phyloP scores from a whole-genome alignment of 192 early-diverging fungal genomes.

The Coemansia sp. region DNA sequence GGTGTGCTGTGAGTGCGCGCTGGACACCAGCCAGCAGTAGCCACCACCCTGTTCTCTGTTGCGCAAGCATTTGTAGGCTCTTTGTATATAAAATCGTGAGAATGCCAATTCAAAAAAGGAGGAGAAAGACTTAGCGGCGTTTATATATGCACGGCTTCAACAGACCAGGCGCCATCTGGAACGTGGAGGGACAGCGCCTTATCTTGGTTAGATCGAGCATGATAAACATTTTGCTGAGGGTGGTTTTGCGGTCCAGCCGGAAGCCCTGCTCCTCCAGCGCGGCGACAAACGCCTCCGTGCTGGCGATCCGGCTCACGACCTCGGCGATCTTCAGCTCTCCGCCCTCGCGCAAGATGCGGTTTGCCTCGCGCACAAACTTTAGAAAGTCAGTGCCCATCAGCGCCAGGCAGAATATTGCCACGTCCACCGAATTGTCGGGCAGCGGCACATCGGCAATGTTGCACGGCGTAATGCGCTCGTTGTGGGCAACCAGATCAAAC shows the following conservation, averaged over 20 bases:
- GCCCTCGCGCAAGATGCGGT: constrained; percentile 71
- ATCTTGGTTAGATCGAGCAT: constrained; percentile 77
- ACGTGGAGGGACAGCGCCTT: constrained; percentile 25
- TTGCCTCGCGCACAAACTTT: constrained; percentile 86
- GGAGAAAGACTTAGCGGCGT: constrained; percentile 22
- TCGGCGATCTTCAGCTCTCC: constrained; percentile 93
- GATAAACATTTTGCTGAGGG: constrained; percentile 93
- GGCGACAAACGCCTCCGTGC: constrained; percentile 72
- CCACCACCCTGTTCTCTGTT: neutral
- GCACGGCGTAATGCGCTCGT: constrained; percentile 79
- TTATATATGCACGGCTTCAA: constrained; percentile 67
- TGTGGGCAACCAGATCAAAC: constrained; percentile 85
- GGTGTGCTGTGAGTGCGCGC: constrained; percentile 4
- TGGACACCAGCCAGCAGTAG: neutral
- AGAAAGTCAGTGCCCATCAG: constrained; percentile 97
- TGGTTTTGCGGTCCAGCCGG: constrained; percentile 68
- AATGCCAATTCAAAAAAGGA: neutral
- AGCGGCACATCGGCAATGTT: constrained; percentile 92
- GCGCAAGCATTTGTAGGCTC: neutral
- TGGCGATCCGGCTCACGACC: constrained; percentile 84
- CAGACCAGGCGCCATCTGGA: constrained; percentile 7
- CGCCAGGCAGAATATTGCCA: constrained; percentile 89
- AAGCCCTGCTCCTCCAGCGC: constrained; percentile 76
- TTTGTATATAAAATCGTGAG: neutral
- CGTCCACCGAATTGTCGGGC: constrained; percentile 63